Percentiles rank a stretch among this genome's conserved stretches.
These are phyloP conservation scores for Fraxinus velutina DNA, from an alignment of 305 asterid species.

Conservation along the genomic window DNA sequence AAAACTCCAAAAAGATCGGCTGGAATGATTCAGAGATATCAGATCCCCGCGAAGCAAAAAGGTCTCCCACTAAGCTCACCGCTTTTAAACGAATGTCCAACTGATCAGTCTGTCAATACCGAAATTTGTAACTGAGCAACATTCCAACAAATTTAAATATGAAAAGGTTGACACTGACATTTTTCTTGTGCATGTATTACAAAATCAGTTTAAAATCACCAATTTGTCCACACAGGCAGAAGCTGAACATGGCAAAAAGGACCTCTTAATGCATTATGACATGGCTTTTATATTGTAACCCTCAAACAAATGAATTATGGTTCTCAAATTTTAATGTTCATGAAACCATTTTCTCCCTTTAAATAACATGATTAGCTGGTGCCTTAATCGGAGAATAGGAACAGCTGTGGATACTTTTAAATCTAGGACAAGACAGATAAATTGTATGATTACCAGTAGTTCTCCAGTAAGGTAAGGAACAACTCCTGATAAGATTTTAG, in stretches of 20 bases:
- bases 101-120: slow-evolving; percentile 72
- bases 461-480: slow-evolving; percentile 93
- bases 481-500: slow-evolving; percentile 80
- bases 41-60: slow-evolving; percentile 70
- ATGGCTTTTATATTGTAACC: slow-evolving; percentile 12
- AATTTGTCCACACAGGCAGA: slow-evolving; percentile 14
- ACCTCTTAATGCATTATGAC: slow-evolving; percentile 18
- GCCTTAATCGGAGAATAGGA: slow-evolving; percentile 14
- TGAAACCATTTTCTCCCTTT: slow-evolving; percentile 11
- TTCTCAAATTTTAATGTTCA: slow-evolving; percentile 8
- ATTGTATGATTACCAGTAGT: slow-evolving; percentile 65
- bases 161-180: neutral
- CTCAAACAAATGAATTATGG: slow-evolving; percentile 1
- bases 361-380: slow-evolving; percentile 10
- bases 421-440: slow-evolving; percentile 1
- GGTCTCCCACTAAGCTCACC: slow-evolving; percentile 81
- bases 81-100: slow-evolving; percentile 76
- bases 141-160: slow-evolving; percentile 19
- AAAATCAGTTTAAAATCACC: slow-evolving; percentile 4
- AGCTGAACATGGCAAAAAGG: slow-evolving; percentile 2
- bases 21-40: slow-evolving; percentile 66
- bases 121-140: slow-evolving; percentile 31
- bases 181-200: slow-evolving; percentile 2
- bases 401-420: neutral
- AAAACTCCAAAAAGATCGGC: slow-evolving; percentile 77